These are phyloP conservation scores for Geotrichum bryndzae DNA, from an alignment of 1,139 yeast genomes.

Conservation along the genomic window DNA sequence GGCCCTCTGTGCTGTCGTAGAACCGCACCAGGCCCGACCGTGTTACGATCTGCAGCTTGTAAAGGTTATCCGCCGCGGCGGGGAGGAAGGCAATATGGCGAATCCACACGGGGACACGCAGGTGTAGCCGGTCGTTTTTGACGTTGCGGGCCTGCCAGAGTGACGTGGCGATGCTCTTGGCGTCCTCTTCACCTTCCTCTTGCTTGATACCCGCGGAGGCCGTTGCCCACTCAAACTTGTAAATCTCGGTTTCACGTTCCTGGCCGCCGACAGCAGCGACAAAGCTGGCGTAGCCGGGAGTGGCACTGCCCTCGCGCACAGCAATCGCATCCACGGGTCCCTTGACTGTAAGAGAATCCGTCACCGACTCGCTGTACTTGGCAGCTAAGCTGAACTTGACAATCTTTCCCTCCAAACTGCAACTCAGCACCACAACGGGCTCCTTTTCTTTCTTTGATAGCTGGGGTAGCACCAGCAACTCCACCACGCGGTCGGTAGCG, in stretches of 20 bases:
- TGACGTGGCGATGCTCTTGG: constrained; percentile 11
- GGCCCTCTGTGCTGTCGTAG: constrained; percentile 32
- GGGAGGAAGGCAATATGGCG: constrained; percentile 31
- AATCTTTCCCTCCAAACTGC: constrained; percentile 20
- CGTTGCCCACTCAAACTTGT: constrained; percentile 15
- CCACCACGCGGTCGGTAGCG: constrained; percentile 15
- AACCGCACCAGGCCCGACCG: constrained; percentile 52
- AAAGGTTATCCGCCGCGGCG: constrained; percentile 21
- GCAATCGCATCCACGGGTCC: constrained; percentile 19
- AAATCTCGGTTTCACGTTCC: constrained; percentile 40
- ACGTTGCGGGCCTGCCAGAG: constrained; percentile 38
- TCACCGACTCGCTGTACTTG: constrained; percentile 9
- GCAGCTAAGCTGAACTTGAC: constrained; percentile 14
- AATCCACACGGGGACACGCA: constrained; percentile 37
- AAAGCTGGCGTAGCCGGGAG: background rate
- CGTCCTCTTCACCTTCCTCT: background rate
- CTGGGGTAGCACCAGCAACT: constrained; percentile 11
- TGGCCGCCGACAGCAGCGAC: constrained; percentile 41
- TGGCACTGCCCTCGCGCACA: constrained; percentile 15
- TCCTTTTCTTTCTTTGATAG: constrained; percentile 4
- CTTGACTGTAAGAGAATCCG: constrained; percentile 10
- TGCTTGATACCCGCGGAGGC: background rate
- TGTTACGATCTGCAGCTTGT: constrained; percentile 57
- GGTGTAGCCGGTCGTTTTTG: constrained; percentile 35
- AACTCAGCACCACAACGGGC: constrained; percentile 7